Conservation (phyloP, 495 filamentous ascomycete species). For the Pseudevernia furfuracea region DNA sequence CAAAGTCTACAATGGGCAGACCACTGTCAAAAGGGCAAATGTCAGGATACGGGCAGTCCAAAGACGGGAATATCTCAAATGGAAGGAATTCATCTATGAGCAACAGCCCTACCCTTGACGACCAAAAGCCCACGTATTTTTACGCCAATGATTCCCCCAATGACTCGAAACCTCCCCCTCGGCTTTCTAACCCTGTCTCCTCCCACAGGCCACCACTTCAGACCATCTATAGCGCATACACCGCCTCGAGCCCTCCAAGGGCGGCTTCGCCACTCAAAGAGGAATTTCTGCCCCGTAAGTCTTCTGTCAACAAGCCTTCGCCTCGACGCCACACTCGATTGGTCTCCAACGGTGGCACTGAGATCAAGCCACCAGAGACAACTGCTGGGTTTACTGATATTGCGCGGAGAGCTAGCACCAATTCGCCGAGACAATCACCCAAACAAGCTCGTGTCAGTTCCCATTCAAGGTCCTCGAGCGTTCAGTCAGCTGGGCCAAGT, state of each 20-base stretch:
- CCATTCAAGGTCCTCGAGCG: constrained; percentile 16
- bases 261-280: constrained; percentile 41
- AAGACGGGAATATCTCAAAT: constrained; percentile 28
- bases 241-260: constrained; percentile 27
- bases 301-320: constrained; percentile 29
- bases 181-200: constrained; percentile 19
- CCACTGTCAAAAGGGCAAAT: constrained; percentile 31
- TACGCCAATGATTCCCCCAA: constrained; percentile 44
- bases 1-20: constrained; percentile 28
- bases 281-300: constrained; percentile 27
- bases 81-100: constrained; percentile 12
- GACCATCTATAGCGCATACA: constrained; percentile 33
- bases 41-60: constrained; percentile 52
- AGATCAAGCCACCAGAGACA: constrained; percentile 9
- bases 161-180: constrained; percentile 28
- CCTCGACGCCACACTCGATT: constrained; percentile 24
- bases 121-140: constrained; percentile 30
- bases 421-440: constrained; percentile 12
- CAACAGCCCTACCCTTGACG: constrained; percentile 10
- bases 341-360: constrained; percentile 17
- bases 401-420: constrained; percentile 24
- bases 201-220: constrained; percentile 34
- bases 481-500: constrained; percentile 11
- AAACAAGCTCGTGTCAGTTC: neutral
- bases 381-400: constrained; percentile 6